Percentiles rank a stretch among this genome's conserved stretches.
phyloP scores from a whole-genome alignment of 2,329 filamentous ascomycete genomes.

The Colletotrichum costaricense region DNA sequence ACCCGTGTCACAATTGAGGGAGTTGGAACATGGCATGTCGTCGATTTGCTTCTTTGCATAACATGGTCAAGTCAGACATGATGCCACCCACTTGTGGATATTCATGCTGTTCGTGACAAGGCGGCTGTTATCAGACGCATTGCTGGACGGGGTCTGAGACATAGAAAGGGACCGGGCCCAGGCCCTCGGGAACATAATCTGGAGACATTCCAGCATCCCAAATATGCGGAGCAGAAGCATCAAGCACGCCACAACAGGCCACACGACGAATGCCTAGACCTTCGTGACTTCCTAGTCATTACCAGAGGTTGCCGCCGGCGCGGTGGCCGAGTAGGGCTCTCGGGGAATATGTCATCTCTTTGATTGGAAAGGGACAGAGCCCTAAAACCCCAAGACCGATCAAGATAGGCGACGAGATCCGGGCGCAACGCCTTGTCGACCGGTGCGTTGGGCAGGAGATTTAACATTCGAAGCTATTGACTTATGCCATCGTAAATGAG shows the following conservation, averaged over 20 bases:
- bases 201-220: neutral
- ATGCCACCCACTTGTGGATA: neutral
- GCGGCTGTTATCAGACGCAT: neutral
- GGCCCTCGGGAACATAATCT: neutral
- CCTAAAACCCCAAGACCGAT: constrained; percentile 5
- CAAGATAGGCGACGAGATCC: constrained; percentile 25
- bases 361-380: constrained; percentile 10
- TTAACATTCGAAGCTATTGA: neutral
- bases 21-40: neutral
- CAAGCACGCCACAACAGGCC: neutral
- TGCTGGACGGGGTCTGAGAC: neutral
- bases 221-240: neutral
- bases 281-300: neutral
- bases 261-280: neutral
- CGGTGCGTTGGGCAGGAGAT: neutral
- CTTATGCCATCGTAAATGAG: neutral
- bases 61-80: neutral
- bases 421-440: constrained; percentile 26
- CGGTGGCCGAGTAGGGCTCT: neutral
- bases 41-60: neutral
- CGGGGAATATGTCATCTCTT: neutral
- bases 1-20: neutral
- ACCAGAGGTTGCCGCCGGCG: neutral
- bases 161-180: neutral
- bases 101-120: neutral